phyloP scores from a whole-genome alignment of 2,329 filamentous ascomycete genomes.

The Venturia carpophila region DNA sequence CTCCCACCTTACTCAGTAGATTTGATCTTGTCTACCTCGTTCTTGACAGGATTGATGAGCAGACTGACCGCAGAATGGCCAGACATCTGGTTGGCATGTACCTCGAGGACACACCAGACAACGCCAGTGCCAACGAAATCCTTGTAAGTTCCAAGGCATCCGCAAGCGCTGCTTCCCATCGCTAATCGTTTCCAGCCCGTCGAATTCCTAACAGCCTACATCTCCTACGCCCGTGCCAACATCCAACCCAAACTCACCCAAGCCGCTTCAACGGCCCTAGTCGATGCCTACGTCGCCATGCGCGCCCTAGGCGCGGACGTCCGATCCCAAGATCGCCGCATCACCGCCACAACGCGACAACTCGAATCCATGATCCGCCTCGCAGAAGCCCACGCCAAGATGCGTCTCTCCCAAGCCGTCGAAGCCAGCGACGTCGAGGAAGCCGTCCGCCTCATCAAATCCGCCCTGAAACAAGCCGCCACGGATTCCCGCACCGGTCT shows the following conservation, averaged over 20 bases:
- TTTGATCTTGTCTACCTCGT: conserved; percentile 97
- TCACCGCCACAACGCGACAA: conserved; percentile 94
- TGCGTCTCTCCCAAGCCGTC: conserved; percentile 74
- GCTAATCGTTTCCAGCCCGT: conserved; percentile 54
- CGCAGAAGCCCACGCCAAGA: conserved; percentile 92
- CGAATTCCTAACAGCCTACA: conserved; percentile 93
- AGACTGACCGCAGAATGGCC: conserved; percentile 77
- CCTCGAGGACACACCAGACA: conserved; percentile 86
- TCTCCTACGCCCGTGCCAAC: conserved; percentile 85
- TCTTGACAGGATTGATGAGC: conserved; percentile 87
- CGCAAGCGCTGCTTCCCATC: conserved; percentile 9
- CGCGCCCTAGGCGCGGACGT: conserved; percentile 68
- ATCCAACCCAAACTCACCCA: conserved; percentile 76
- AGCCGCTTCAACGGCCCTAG: conserved; percentile 74
- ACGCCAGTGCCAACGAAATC: conserved; percentile 70
- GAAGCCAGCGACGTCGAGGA: conserved; percentile 78
- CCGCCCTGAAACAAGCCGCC: conserved; percentile 91
- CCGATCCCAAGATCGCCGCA: conserved; percentile 83
- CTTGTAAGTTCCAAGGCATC: conserved; percentile 50
- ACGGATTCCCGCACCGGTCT: conserved; percentile 84
- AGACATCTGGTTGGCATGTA: conserved; percentile 95
- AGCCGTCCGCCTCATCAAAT: conserved; percentile 86
- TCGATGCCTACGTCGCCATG: conserved; percentile 87
- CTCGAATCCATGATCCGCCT: conserved; percentile 98
- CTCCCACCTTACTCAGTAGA: conserved; percentile 86